Conservation (phyloP, 2,329 filamentous ascomycete species). For the Neospermospora avenae region DNA sequence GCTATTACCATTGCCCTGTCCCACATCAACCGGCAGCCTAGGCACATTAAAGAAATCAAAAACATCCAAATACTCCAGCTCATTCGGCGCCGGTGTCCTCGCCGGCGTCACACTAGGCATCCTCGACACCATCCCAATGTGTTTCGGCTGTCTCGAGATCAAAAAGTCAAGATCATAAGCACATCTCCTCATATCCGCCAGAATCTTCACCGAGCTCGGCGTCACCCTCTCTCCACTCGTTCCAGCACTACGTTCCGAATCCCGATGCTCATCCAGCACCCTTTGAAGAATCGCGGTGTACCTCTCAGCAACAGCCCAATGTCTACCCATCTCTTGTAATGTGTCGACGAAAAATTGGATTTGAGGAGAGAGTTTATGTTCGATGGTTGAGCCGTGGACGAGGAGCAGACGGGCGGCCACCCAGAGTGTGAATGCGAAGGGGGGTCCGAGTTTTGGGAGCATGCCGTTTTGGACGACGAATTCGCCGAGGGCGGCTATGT, state of each 20-base stretch:
- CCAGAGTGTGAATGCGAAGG: conserved; percentile 91
- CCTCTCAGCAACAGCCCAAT: conserved; percentile 82
- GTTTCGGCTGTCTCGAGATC: conserved; percentile 67
- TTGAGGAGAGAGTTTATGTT: conserved; percentile 75
- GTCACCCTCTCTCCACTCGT: conserved; percentile 69
- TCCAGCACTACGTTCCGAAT: conserved; percentile 61
- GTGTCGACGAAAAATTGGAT: conserved; percentile 81
- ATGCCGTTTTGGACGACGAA: conserved; percentile 74
- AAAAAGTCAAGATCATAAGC: conserved; percentile 88
- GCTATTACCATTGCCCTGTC: conserved; percentile 27
- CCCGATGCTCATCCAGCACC: conserved; percentile 81
- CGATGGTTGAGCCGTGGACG: conserved; percentile 86
- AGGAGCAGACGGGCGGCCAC: conserved; percentile 83
- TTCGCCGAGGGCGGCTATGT: conserved; percentile 73
- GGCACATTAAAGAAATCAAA: conserved; percentile 96
- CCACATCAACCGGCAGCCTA: conserved; percentile 52
- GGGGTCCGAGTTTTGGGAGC: conserved; percentile 77
- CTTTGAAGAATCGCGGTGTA: conserved; percentile 78
- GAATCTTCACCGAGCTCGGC: conserved; percentile 78
- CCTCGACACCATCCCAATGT: conserved; percentile 38
- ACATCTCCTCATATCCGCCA: conserved; percentile 87
- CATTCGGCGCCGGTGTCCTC: conserved; percentile 71
- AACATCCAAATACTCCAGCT: conserved; percentile 86
- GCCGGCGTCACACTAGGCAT: conserved; percentile 55
- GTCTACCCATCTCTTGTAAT: conserved; percentile 72